Evolutionary conservation across 2,329 filamentous ascomycete species (phyloP).

Genomic region (Eutypella sp.): DNA sequence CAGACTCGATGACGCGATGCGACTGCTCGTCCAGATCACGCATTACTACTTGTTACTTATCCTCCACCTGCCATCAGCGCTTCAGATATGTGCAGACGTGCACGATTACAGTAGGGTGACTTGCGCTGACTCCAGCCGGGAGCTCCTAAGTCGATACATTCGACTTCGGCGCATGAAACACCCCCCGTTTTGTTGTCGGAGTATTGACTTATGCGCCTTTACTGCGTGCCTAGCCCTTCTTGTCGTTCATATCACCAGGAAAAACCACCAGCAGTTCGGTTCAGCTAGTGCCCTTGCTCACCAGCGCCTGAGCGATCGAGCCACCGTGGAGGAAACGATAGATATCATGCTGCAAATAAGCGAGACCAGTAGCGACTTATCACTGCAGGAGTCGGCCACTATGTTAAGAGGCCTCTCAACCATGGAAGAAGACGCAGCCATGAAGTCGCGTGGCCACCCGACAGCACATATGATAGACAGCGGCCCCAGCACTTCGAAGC

Average conservation of each 20-base stretch:
- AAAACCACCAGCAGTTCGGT: not conserved
- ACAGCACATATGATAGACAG: too few species aligned
- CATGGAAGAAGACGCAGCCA: too few species aligned
- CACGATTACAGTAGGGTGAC: not conserved
- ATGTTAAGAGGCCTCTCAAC: too few species aligned
- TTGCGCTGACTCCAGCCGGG: not conserved
- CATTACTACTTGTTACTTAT: not conserved
- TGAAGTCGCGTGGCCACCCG: too few species aligned
- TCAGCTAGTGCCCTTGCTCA: not conserved
- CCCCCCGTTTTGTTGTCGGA: not conserved
- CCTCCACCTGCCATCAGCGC: not conserved
- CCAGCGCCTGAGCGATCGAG: not conserved
- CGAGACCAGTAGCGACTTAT: not conserved
- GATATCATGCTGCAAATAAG: not conserved
- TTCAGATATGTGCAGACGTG: not conserved
- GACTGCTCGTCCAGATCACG: not conserved
- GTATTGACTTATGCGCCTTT: not conserved
- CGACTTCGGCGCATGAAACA: not conserved
- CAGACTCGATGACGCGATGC: not conserved
- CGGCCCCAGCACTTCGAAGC: too few species aligned
- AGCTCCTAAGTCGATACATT: not conserved
- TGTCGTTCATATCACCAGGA: not conserved
- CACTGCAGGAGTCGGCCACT: too few species aligned
- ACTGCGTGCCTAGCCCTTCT: not conserved
- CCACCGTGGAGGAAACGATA: not conserved